A percentile compares a stretch with the other conserved stretches of the same genome.
Evolutionary conservation across 106 monocot genomes (phyloP).

Genomic region (Ottelia alismoides): DNA sequence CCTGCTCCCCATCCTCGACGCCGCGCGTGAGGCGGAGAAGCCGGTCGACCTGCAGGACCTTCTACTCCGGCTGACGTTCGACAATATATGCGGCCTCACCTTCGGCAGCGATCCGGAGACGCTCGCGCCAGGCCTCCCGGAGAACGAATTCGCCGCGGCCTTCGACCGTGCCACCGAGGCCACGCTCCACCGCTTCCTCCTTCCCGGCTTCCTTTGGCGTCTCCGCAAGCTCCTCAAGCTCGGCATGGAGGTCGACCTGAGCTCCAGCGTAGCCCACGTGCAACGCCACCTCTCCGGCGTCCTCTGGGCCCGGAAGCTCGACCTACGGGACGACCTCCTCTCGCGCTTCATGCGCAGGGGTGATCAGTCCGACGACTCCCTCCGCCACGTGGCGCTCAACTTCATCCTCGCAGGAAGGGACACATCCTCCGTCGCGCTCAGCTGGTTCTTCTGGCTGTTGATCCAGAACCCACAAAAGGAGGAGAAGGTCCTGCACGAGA

Average conservation of each 20-base stretch:
- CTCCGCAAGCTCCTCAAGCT: slow-evolving; percentile 6
- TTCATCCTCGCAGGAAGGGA: slow-evolving; percentile 16
- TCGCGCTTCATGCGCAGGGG: slow-evolving; percentile 13
- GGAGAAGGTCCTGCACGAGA: slow-evolving; percentile 5
- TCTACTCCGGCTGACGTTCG: slow-evolving; percentile 18
- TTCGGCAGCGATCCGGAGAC: slow-evolving; percentile 39
- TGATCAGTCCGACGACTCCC: slow-evolving; percentile 10
- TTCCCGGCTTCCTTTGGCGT: slow-evolving; percentile 12
- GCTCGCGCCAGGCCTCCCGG: slow-evolving; percentile 36
- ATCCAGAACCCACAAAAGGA: slow-evolving; percentile 3
- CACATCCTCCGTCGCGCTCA: slow-evolving; percentile 14
- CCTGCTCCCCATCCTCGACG: slow-evolving; percentile 3
- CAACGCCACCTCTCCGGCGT: slow-evolving; percentile 38
- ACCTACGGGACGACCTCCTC: slow-evolving; percentile 29
- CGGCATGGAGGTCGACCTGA: slow-evolving; percentile 9
- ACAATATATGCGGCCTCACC: slow-evolving; percentile 61
- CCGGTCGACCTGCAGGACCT: slow-evolving; percentile 14
- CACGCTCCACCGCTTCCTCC: slow-evolving; percentile 10
- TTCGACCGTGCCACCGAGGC: slow-evolving; percentile 15
- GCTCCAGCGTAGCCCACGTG: background rate
- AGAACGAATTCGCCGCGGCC: slow-evolving; percentile 21
- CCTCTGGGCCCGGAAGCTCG: slow-evolving; percentile 54
- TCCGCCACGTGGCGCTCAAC: slow-evolving; percentile 16
- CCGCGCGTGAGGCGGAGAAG: background rate
- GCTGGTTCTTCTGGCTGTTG: slow-evolving; percentile 15